Base-by-base conservation (phyloP, 1,284 basidiomycete genomes). In the Austroboletus niveus region DNA sequence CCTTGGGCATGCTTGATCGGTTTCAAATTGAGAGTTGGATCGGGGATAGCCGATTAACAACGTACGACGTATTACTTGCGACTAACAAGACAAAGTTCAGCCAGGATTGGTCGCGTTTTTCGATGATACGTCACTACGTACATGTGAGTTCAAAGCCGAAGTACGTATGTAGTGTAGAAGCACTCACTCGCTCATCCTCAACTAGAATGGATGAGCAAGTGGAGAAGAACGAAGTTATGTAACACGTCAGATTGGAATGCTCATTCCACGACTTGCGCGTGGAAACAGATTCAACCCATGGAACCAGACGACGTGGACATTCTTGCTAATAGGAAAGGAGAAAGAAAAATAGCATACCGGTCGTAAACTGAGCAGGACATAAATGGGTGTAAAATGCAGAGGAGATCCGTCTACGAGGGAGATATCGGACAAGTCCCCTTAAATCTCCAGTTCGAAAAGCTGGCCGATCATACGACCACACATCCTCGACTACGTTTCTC, bases 391-490 rank as follows among this genome's bases (percentile, higher is more conserved):
- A 72, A 81, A 76, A 79, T 78, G 71, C 65, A 70, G 53, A 54
- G 45, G 36, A 62, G 57, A 71, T 68, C 62, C 63, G 57, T 68
- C 68, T 68, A 71, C 51, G 43, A 64, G 48, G 34, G 43, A 46
- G 46, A 53, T 45, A 49, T 48, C 34, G 53, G 45, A 54, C 44
- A 54, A 47, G 60, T 68, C 54, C 54, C 55, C 48, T 43, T 45
- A 42, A 3, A 39, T 50, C 52, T 55, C 52, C 42, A 51, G 40
- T 47, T 55, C 45, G 35, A 56, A 49, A 34, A 42, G 44, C 44
- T 42, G 53, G 45, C 53, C 49, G 64, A 61, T 83, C 74, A 91
- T 73, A 84, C 88, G 69, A 91, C 79, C 64, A 91, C 80, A 76
- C 88, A 91, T 56, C 65, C 71, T 59, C 72, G 72, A 53, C 66